Evolutionary conservation across 345 rosid genomes (phyloP).

Genomic region (Luvunga scandens): DNA sequence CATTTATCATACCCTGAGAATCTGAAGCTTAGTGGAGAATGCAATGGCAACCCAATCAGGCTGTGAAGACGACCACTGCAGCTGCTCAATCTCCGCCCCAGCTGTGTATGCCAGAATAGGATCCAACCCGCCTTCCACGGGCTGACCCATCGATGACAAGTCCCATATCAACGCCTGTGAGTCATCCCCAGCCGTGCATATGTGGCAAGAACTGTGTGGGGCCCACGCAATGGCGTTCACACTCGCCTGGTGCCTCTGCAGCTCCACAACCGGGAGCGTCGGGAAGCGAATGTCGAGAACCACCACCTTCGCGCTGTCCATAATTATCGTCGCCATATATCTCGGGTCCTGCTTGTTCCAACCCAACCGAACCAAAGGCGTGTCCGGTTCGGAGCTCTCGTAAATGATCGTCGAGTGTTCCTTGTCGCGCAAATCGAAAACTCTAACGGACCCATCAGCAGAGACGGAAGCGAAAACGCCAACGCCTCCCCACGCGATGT

Average conservation of each 20-base stretch:
- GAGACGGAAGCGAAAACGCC: conserved; percentile 93
- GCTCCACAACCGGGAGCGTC: conserved; percentile 84
- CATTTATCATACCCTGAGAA: conserved; percentile 76
- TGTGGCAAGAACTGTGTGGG: conserved; percentile 96
- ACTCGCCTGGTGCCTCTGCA: conserved; percentile 87
- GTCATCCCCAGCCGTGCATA: conserved; percentile 96
- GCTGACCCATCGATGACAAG: conserved; percentile 91
- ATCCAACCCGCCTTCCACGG: conserved; percentile 90
- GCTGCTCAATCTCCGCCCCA: conserved; percentile 95
- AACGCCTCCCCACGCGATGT: conserved; percentile 97
- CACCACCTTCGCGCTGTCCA: conserved; percentile 94
- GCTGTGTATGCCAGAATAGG: conserved; percentile 94
- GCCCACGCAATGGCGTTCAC: conserved; percentile 98
- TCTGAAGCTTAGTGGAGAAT: conserved; percentile 88
- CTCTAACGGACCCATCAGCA: conserved; percentile 89
- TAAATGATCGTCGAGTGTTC: conserved; percentile 92
- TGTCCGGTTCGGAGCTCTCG: conserved; percentile 91
- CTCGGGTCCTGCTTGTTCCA: conserved; percentile 99
- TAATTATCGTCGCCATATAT: conserved; percentile 93
- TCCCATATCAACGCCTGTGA: conserved; percentile 98
- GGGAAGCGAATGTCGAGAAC: conserved; percentile 93
- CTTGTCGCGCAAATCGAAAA: conserved; percentile 83
- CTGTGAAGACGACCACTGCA: conserved; percentile 97
- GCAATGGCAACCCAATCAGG: conserved; percentile 99
- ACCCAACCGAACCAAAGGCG: conserved; percentile 83